These are phyloP conservation scores for Aegilops umbellulata DNA, from an alignment of 176 grass and related monocot species.

Conservation along the genomic window DNA sequence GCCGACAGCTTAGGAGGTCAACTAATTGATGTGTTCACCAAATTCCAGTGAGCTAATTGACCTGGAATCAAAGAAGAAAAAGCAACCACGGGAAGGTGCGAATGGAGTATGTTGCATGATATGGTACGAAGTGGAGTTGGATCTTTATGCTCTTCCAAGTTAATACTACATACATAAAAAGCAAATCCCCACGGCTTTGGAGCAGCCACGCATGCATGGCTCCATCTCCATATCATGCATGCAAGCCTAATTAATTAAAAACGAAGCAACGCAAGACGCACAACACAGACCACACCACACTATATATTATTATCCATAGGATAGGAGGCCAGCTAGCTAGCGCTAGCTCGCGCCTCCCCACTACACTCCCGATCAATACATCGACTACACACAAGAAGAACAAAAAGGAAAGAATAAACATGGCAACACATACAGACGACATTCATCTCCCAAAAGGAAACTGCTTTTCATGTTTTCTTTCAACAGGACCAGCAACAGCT, in stretches of 20 bases:
- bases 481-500: too few relatives aligned
- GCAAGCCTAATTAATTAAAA: conserved; percentile 26
- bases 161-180: not conserved
- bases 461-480: too few relatives aligned
- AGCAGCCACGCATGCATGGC: not conserved
- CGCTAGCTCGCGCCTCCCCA: too few relatives aligned
- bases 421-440: not conserved
- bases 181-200: conserved; percentile 21
- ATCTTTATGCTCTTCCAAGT: conserved; percentile 1
- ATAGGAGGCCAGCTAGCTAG: too few relatives aligned
- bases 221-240: not conserved
- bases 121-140: not conserved
- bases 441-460: too few relatives aligned
- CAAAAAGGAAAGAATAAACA: not conserved
- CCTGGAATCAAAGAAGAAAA: not conserved
- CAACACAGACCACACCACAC: not conserved
- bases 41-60: not conserved
- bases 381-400: not conserved
- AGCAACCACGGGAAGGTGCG: not conserved
- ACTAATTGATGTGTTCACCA: not conserved
- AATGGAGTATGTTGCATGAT: not conserved
- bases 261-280: conserved; percentile 40
- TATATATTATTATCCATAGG: not conserved
- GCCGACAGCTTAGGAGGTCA: too few relatives aligned
- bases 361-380: too few relatives aligned